Base-by-base conservation (phyloP, 2,329 filamentous ascomycete genomes). In the Lachnellula subtilissima region DNA sequence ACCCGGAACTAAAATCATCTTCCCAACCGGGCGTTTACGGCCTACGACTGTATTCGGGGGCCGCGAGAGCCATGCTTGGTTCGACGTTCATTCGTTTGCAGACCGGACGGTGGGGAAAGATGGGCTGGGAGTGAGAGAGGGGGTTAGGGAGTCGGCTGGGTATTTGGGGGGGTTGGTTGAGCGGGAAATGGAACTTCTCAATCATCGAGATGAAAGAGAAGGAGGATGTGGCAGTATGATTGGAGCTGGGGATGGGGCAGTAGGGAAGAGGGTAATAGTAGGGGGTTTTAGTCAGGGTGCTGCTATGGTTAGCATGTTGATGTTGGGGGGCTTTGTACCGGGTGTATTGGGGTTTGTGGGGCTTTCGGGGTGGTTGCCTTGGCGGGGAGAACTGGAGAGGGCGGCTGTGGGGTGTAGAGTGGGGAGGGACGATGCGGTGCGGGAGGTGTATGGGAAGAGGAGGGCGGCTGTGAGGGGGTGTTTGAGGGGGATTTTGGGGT, bases 351-450 rank as follows among this genome's bases (percentile, higher is more conserved):
- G 54, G 14, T 50, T 60, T 19, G 48, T 64, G n/a, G 60, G 59
- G 5, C 37, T 65, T 23, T 67, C 62, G 56, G 66, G 65, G 15
- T 66, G 67, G 66, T 52, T 67, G 12, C 65, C 64, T 7, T 65
- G 65, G 25, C 36, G 54, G 17, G 39, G 19, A 2, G 60, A 65
- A 25, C 60, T 65, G 35, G 22, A 11, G 14, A 35, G 48, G 28
- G 19, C 37, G 12, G 40, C 7, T 2, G 2, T 43, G 12, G 17
- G 2, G 8, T 43, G 40, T 43, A 14, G 5, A 3, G 2, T 43
- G 8, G 40, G 22, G 25, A 17, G n/a, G 11, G 19, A n/a, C 23
- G 23, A 25, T 14, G 17, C 50, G n/a, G 14, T 48, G 12, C 32
- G 28, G 48, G 22, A 50, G 39, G 23, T 43, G 4, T 32, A 50